Conservation (phyloP, 768 basidiomycete species). For the Lactarius sanguifluus region DNA sequence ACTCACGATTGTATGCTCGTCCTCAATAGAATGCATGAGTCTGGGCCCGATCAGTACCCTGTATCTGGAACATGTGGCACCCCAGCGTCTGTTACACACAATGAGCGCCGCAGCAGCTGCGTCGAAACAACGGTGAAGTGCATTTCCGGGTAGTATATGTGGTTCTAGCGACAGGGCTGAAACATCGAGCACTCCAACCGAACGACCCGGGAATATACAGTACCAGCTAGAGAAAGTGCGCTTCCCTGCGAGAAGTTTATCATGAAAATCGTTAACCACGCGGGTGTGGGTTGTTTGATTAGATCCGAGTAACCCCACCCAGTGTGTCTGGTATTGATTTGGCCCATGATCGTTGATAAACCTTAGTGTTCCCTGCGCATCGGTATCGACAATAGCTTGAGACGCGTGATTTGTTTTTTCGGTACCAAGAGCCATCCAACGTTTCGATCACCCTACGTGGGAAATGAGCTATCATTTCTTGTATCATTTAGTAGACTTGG, state of each 20-base stretch:
- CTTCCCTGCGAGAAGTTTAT: not conserved
- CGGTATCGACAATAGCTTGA: not conserved
- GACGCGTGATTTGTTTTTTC: not conserved
- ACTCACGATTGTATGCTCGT: not conserved
- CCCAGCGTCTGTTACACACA: not conserved
- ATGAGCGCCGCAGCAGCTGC: not conserved
- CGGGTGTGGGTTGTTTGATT: not conserved
- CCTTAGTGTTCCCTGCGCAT: constrained; percentile 11
- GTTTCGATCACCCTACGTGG: constrained; percentile 2
- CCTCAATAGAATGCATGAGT: not conserved
- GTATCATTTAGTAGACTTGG: not conserved
- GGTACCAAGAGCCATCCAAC: not conserved
- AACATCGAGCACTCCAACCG: not conserved
- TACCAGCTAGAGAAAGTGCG: not conserved
- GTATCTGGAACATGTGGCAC: not conserved
- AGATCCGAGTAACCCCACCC: not conserved
- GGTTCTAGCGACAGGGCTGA: constrained; percentile 1
- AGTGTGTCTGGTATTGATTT: constrained; percentile 7
- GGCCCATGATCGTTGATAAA: constrained; percentile 5
- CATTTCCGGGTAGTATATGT: not conserved
- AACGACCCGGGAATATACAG: not conserved
- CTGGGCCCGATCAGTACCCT: not conserved
- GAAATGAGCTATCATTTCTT: not conserved
- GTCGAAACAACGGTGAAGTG: not conserved
- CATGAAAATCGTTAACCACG: not conserved